Conservation (phyloP, 257 asterid genomes). For the Nicotiana tabacum region DNA sequence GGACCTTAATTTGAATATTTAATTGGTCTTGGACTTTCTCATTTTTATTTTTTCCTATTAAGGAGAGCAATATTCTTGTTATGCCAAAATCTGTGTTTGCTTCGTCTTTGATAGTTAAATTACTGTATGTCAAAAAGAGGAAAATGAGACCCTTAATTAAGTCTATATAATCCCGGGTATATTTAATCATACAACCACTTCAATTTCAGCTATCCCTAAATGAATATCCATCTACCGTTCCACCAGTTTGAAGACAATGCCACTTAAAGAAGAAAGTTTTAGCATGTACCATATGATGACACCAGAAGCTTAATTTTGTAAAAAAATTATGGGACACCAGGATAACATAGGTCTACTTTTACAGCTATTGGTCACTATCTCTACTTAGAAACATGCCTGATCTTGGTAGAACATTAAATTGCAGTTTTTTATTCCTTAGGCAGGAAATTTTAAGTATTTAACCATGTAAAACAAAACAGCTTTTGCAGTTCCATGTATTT, state of each 20-base stretch:
- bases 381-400: not conserved
- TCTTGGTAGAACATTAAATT: not conserved
- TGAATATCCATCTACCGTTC: not conserved
- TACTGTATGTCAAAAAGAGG: not conserved
- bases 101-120: not conserved
- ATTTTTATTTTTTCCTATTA: not conserved
- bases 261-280: not conserved
- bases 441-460: not conserved
- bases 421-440: not conserved
- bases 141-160: not conserved
- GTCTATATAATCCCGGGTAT: not conserved
- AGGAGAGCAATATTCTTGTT: not conserved
- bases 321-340: not conserved
- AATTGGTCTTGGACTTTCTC: not conserved
- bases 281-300: not conserved
- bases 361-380: not conserved
- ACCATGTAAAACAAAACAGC: not conserved
- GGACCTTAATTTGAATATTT: not conserved
- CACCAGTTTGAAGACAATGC: not conserved
- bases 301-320: not conserved
- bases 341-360: not conserved
- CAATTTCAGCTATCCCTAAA: not conserved
- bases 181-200: not conserved
- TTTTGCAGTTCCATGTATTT: not conserved
- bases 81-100: not conserved